These are phyloP conservation scores for Acarospora socialis DNA, from an alignment of 2,329 filamentous ascomycete genomes.

Conservation along the genomic window DNA sequence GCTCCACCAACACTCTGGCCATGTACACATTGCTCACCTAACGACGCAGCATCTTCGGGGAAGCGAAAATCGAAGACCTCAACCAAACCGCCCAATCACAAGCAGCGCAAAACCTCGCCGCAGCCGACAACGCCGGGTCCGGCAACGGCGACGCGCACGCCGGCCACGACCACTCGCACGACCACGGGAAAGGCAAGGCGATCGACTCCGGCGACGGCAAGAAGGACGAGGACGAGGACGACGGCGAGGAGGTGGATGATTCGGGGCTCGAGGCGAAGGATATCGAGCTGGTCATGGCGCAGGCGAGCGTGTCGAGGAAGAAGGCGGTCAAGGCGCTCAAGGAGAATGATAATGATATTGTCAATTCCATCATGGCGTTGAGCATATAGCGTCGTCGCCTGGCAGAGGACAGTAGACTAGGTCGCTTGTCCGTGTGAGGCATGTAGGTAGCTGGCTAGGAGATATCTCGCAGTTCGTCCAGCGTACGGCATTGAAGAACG, in stretches of 20 bases:
- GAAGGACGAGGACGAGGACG: slow-evolving; percentile 71
- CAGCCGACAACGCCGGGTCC: slow-evolving; percentile 45
- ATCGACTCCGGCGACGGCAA: slow-evolving; percentile 48
- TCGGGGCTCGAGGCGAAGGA: slow-evolving; percentile 95
- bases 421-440: no score
- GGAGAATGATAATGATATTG: slow-evolving; percentile 99
- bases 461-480: no score
- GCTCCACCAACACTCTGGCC: slow-evolving; percentile 14
- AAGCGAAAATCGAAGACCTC: slow-evolving; percentile 99
- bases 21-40: slow-evolving; percentile 13
- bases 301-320: slow-evolving; percentile 91
- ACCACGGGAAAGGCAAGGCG: slow-evolving; percentile 51
- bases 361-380: slow-evolving; percentile 99
- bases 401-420: no score
- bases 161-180: slow-evolving; percentile 41
- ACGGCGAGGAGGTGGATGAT: slow-evolving; percentile 91
- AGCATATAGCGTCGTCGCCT: no score
- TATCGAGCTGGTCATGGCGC: slow-evolving; percentile 97
- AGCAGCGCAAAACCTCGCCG: slow-evolving; percentile 87
- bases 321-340: slow-evolving; percentile 92
- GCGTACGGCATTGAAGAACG: no score
- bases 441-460: no score
- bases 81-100: slow-evolving; percentile 96
- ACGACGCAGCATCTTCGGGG: slow-evolving; percentile 74
- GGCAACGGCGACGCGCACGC: slow-evolving; percentile 46